Base-by-base conservation (phyloP, 208 protist species). In the Leishmania amazonensis region DNA sequence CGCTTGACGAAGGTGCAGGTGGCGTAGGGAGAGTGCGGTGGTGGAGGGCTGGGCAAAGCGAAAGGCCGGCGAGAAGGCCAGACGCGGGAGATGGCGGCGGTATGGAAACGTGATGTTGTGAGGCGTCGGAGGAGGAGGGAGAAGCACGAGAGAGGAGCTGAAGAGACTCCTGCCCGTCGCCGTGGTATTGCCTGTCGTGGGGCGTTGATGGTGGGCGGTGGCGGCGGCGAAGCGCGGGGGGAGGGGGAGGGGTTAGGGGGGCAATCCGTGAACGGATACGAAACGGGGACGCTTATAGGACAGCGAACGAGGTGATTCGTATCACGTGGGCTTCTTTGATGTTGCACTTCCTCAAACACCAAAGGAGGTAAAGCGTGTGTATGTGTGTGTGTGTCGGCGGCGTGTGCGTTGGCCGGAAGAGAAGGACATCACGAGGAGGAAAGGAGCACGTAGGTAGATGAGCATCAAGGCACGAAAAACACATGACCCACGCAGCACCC, bases 31-130 rank as follows among this genome's bases (percentile, higher is more conserved):
- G 11, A 49, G 13, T 5, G 35, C 5, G 11, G 31, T 38, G 62
- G 31, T 3, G 31, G 7, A 17, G 40, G 40, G 17, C 2, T 15
- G 72, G 21, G 45, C n/a, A 57, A 19, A 57, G 47, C 11, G n/a
- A 57, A 31, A 75, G 71, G 24, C 28, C 9, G 40, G n/a, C 60
- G n/a, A 71, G 31, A 19, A 45, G 38, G 68, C 42, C 21, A 8
- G 68, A 3, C 5, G 68, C 9, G 45, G 21, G 45, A n/a, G 7
- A 28, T 45, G 38, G 65, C 21, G 40, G 45, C 68, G 68, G 47
- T 64, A 65, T 40, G 31, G n/a, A 51, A 51, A 60, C 19, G 67
- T 60, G 64, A 78, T 57, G 73, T 15, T 72, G 68, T 60, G 42
- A 24, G 57, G 53, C 17, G 62, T n/a, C 65, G 53, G 73, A 42